Evolutionary conservation across 768 basidiomycete species (phyloP), one percentile per base, ranked within the genome.

Genomic region (Galerina marginata): DNA sequence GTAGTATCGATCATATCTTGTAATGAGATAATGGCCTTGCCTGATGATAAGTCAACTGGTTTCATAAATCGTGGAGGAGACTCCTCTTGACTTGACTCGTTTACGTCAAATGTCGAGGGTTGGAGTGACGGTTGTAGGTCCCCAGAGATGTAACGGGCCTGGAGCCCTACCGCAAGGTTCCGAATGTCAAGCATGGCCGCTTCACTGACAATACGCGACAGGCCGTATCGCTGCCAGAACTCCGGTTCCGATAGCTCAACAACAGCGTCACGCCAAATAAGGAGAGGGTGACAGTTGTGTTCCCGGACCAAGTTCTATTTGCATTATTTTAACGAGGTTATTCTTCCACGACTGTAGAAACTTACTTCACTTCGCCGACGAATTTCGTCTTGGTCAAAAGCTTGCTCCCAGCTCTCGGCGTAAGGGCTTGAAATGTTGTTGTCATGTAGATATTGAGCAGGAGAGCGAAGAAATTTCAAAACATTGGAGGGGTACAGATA

Each of bases 401-500:
- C 86, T 4, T 86, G 77, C 51, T 84, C 82, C 95, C 95, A 96
- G 38, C 78, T 79, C 45, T 87, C 79, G n/a, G 79, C 77, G 65
- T 90, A 93, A 1, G 91, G 86, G 51, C 84, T 83, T 48, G 81
- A 74, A 38, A 84, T 74, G 3, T 71, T 68, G 64, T 76, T 81
- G 25, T 83, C 80, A 7, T 71, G 73, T 15, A 97, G 74, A 65
- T 93, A 95, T 39, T 74, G 72, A 9, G 81, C 79, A 1, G 95
- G 92, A 51, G 81, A 77, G 53, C 87, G 86, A 54, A 95, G 74
- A 72, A 97, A 97, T 55, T 83, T 84, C 59, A 96, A 78, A 43
- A 92, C 81, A 76, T 96, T 97, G 75, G 89, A 91, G 1, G 95
- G 95, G 77, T 93, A 97, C 49, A 95, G 85, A 67, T 93, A 95